phyloP scores from a whole-genome alignment of 2,329 filamentous ascomycete species.

The Annulohypoxylon truncatum region DNA sequence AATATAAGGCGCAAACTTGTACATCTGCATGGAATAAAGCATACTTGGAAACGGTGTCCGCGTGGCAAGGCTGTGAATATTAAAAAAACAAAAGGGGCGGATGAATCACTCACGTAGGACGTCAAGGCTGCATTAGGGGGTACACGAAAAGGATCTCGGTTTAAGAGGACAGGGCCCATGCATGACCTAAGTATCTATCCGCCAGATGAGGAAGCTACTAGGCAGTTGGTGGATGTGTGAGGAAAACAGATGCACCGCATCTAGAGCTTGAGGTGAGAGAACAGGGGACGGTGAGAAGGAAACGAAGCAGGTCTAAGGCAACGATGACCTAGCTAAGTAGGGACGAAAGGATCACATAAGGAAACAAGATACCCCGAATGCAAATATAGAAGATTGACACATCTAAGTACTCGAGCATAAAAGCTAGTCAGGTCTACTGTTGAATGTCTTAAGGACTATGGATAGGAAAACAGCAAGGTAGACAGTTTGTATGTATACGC shows the following conservation, averaged over 20 bases:
- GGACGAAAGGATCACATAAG: constrained; percentile 5
- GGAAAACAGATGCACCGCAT: neutral
- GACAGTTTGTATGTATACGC: neutral
- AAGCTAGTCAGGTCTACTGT: neutral
- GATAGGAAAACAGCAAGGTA: too few relatives aligned
- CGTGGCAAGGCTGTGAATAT: constrained; percentile 12
- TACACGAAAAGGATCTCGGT: neutral
- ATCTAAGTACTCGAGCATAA: constrained; percentile 5
- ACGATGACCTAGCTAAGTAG: neutral
- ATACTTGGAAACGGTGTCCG: constrained; percentile 16
- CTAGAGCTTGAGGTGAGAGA: neutral
- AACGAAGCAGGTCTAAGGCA: neutral
- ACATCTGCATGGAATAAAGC: constrained; percentile 34
- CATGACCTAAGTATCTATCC: neutral
- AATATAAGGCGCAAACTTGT: constrained; percentile 34
- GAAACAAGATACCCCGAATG: constrained; percentile 35
- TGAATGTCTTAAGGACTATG: neutral
- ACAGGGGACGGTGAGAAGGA: neutral
- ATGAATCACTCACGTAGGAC: constrained; percentile 4
- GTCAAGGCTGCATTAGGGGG: constrained; percentile 4
- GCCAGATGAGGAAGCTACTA: constrained; percentile 8
- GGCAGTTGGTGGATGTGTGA: neutral
- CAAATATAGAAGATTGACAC: constrained; percentile 22
- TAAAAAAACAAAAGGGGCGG: constrained; percentile 9
- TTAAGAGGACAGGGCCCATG: neutral